These are phyloP conservation scores for Clonostachys solani DNA, from an alignment of 2,329 filamentous ascomycete species.

Conservation along the genomic window DNA sequence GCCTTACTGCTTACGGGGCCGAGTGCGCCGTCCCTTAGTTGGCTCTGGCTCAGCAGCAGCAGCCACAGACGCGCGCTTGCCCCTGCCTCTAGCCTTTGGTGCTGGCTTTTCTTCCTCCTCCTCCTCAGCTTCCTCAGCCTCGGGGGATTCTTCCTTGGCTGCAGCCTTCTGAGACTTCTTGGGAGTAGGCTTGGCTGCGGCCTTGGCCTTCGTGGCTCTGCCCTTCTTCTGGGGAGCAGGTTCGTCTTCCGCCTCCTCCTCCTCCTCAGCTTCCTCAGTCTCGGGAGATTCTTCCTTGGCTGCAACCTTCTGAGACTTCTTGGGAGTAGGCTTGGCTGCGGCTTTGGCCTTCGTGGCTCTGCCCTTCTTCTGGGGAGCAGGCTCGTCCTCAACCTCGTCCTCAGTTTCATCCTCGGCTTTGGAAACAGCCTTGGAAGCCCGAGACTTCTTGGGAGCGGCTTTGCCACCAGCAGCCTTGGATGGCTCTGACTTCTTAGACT, in stretches of 20 bases:
- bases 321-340: conserved; percentile 1
- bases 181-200: conserved; percentile 7
- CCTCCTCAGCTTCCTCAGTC: conserved; percentile 7
- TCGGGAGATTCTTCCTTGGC: neutral
- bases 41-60: conserved; percentile 8
- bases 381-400: neutral
- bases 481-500: no score
- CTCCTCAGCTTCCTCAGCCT: conserved; percentile 5
- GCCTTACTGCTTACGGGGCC: neutral
- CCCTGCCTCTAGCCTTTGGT: conserved; percentile 5
- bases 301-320: conserved; percentile 2
- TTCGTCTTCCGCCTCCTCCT: conserved; percentile 6
- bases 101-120: conserved; percentile 14
- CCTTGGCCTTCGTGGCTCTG: conserved; percentile 8
- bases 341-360: neutral
- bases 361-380: neutral
- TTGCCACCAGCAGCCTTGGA: neutral
- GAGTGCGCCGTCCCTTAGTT: neutral
- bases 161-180: conserved; percentile 11
- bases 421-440: conserved; percentile 5
- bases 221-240: conserved; percentile 5
- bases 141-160: conserved; percentile 6
- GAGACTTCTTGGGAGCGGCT: neutral
- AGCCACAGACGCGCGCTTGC: neutral
- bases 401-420: conserved; percentile 6